phyloP scores from a whole-genome alignment of 75 land plant species.

The Adiantum capillusveneris region DNA sequence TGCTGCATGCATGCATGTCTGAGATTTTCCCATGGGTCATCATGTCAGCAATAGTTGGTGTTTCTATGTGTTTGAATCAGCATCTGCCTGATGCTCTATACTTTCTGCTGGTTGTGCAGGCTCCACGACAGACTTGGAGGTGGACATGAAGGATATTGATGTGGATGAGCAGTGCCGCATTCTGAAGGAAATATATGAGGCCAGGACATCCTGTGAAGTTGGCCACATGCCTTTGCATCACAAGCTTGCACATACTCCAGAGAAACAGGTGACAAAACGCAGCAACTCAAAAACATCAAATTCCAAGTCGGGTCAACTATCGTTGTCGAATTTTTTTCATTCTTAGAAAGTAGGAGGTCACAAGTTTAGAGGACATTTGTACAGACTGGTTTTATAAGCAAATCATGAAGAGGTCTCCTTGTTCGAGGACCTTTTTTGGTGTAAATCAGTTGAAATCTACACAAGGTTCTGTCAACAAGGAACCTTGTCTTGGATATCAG shows the following conservation, averaged over 20 bases:
- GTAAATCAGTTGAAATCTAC: too few species aligned
- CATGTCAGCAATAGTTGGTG: too few species aligned
- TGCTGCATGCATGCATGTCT: too few species aligned
- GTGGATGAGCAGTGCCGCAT: conserved; percentile 24
- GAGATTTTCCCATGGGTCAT: too few species aligned
- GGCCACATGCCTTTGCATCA: neutral
- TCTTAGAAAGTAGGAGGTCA: neutral
- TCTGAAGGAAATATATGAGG: conserved; percentile 7
- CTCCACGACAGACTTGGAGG: neutral
- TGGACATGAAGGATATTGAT: conserved; percentile 14
- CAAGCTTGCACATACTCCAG: neutral
- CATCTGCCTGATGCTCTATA: too few species aligned
- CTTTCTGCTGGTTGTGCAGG: neutral
- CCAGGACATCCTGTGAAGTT: neutral
- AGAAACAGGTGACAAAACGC: neutral
- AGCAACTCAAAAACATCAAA: neutral
- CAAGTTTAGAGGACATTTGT: too few species aligned
- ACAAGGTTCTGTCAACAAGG: too few species aligned
- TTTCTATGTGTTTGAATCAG: too few species aligned
- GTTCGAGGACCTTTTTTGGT: too few species aligned
- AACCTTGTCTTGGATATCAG: too few species aligned
- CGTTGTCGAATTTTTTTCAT: neutral
- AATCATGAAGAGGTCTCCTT: too few species aligned
- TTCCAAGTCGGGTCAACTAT: neutral
- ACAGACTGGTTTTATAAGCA: too few species aligned